Evolutionary conservation across 352 stramenopile species (phyloP).

Genomic region (Phytophthora ramorum): DNA sequence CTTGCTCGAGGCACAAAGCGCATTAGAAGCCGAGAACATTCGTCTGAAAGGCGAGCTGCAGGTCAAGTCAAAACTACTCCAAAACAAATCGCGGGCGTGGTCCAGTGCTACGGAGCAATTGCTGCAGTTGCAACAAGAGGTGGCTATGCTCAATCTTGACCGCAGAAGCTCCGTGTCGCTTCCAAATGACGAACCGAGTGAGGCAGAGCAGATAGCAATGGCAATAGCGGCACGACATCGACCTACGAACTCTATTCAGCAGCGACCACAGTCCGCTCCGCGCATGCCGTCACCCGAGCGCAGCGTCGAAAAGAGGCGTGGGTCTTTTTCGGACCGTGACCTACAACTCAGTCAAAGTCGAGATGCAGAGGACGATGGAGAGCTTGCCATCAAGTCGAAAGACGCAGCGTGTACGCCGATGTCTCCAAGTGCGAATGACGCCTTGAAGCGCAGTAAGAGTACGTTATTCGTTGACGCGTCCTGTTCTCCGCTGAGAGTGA

Average conservation of each 20-base stretch:
- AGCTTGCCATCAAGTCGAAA: slow-evolving; percentile 5
- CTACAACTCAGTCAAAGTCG: neutral
- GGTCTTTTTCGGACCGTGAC: slow-evolving; percentile 26
- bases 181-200: slow-evolving; percentile 12
- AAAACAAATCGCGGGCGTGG: slow-evolving; percentile 87
- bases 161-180: slow-evolving; percentile 26
- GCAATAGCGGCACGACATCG: slow-evolving; percentile 29
- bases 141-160: slow-evolving; percentile 84
- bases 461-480: slow-evolving; percentile 37
- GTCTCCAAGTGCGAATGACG: slow-evolving; percentile 10
- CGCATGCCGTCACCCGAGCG: slow-evolving; percentile 29
- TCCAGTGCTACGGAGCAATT: slow-evolving; percentile 80
- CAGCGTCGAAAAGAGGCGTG: slow-evolving; percentile 32
- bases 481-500: slow-evolving; percentile 35
- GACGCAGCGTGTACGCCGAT: slow-evolving; percentile 24
- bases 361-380: slow-evolving; percentile 9
- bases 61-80: slow-evolving; percentile 82
- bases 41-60: slow-evolving; percentile 78
- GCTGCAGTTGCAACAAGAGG: slow-evolving; percentile 79
- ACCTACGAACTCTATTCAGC: slow-evolving; percentile 9
- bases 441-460: slow-evolving; percentile 18
- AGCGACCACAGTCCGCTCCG: slow-evolving; percentile 34
- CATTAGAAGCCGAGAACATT: slow-evolving; percentile 76
- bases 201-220: slow-evolving; percentile 32
- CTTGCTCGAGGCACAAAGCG: slow-evolving; percentile 58